phyloP scores from a whole-genome alignment of 2,329 filamentous ascomycete genomes.

The Fusarium keratoplasticum region DNA sequence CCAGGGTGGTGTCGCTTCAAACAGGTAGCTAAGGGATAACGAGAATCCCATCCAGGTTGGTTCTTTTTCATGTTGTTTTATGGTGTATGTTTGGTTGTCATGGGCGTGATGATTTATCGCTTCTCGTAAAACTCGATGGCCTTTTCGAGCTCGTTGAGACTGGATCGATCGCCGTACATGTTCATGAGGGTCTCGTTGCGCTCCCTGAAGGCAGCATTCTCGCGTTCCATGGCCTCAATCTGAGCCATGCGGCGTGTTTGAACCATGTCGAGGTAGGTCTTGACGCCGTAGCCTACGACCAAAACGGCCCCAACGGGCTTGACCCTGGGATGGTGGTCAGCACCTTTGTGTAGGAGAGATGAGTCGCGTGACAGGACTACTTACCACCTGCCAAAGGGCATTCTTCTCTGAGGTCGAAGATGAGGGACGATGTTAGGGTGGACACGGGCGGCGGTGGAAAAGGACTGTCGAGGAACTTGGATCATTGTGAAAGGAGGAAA shows the following conservation, averaged over 20 bases:
- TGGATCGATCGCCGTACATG: slow-evolving; percentile 63
- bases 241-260: slow-evolving; percentile 44
- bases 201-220: slow-evolving; percentile 50
- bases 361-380: slow-evolving; percentile 12
- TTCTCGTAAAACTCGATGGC: slow-evolving; percentile 61
- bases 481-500: slow-evolving; percentile 40
- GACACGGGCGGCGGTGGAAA: slow-evolving; percentile 44
- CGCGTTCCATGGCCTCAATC: slow-evolving; percentile 48
- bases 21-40: slow-evolving; percentile 10
- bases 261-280: slow-evolving; percentile 47
- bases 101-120: slow-evolving; percentile 37
- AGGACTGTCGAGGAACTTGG: slow-evolving; percentile 40
- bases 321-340: slow-evolving; percentile 42
- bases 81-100: slow-evolving; percentile 5
- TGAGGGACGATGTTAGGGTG: slow-evolving; percentile 46
- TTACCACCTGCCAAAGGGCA: slow-evolving; percentile 40
- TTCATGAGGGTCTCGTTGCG: slow-evolving; percentile 59
- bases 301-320: slow-evolving; percentile 48
- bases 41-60: neutral
- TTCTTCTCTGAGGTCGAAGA: slow-evolving; percentile 41
- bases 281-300: slow-evolving; percentile 51
- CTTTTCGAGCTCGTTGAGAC: slow-evolving; percentile 60
- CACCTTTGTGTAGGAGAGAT: slow-evolving; percentile 2
- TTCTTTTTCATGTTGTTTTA: slow-evolving; percentile 3
- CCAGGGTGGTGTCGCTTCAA: slow-evolving; percentile 21